Percentiles rank a stretch among this genome's conserved stretches.
Evolutionary conservation across 176 grass and related monocot genomes (phyloP).

Genomic region (Carex parvula): DNA sequence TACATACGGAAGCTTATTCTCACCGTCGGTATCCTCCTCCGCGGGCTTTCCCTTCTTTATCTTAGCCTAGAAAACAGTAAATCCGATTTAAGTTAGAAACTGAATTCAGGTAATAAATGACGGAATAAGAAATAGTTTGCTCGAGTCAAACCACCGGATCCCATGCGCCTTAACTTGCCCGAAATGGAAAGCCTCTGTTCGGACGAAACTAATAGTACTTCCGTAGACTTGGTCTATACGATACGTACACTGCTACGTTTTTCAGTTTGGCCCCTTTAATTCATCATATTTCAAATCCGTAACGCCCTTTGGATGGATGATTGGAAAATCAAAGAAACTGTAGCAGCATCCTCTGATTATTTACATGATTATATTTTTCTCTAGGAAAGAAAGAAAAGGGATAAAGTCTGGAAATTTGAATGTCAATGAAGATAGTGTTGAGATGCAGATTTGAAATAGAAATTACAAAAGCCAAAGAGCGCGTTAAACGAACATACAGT

Average conservation of each 20-base stretch:
- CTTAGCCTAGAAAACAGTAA: background rate
- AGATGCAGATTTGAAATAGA: background rate
- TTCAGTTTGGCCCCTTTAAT: background rate
- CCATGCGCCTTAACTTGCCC: constrained; percentile 6
- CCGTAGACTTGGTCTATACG: background rate
- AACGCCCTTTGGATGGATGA: background rate
- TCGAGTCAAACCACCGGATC: background rate
- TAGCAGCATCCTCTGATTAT: too few species aligned
- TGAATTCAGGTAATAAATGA: background rate
- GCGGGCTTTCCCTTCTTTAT: constrained; percentile 10
- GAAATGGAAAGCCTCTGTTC: background rate
- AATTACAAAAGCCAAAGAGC: too few species aligned
- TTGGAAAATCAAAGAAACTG: background rate
- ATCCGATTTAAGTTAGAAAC: background rate
- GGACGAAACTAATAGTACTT: background rate
- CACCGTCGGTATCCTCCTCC: constrained; percentile 31
- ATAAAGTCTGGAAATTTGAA: background rate
- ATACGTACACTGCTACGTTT: background rate
- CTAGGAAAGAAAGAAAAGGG: background rate
- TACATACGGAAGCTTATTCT: constrained; percentile 69
- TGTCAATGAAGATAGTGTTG: background rate
- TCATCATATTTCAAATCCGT: background rate
- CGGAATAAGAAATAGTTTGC: background rate
- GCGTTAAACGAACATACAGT: too few species aligned
- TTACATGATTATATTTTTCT: background rate